These are phyloP conservation scores for Musa balbisiana DNA, from an alignment of 202 grass and related monocot species.

Conservation along the genomic window DNA sequence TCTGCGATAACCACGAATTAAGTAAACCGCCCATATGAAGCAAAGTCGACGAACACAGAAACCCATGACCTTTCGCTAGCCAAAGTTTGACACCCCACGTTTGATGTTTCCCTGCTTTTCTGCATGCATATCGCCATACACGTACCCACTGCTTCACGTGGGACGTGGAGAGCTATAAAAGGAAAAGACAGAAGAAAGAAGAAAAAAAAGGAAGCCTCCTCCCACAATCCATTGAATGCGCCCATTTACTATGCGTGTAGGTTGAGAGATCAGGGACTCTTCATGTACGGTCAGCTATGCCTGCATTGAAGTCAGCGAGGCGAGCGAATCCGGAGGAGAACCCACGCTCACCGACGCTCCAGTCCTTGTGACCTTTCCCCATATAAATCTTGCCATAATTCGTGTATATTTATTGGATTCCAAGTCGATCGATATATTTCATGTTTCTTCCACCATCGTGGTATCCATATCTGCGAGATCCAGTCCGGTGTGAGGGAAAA, in stretches of 20 bases:
- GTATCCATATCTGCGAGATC: background rate
- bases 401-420: background rate
- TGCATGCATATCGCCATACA: background rate
- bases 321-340: background rate
- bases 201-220: background rate
- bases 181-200: background rate
- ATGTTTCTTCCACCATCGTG: background rate
- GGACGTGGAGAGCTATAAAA: background rate
- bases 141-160: background rate
- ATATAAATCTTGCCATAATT: background rate
- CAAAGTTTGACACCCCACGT: background rate
- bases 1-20: too few species aligned
- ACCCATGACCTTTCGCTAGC: background rate
- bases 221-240: background rate
- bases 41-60: background rate
- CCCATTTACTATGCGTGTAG: background rate
- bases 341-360: background rate
- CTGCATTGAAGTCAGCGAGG: background rate
- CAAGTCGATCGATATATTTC: background rate
- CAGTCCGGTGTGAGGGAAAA: background rate
- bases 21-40: too few species aligned
- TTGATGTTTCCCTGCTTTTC: background rate
- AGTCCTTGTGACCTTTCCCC: background rate
- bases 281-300: background rate
- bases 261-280: background rate